Percentiles rank a stretch among this genome's conserved stretches.
phyloP scores from a whole-genome alignment of 768 basidiomycete species.

The Pleurotus tuber-regium region DNA sequence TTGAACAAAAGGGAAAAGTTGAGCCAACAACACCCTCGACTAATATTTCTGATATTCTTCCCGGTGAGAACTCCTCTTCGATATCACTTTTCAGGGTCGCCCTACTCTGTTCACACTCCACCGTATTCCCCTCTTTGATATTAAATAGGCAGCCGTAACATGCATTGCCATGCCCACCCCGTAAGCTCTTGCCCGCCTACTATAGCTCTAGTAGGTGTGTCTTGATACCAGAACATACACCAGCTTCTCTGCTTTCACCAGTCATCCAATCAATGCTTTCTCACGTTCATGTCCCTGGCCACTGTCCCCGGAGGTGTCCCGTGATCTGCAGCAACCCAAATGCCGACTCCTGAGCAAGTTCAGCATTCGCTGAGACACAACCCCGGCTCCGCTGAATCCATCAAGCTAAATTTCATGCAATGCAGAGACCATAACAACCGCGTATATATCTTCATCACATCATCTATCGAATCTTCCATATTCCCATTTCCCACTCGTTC shows the following conservation, averaged over 20 bases:
- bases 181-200: too few relatives aligned
- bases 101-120: not conserved
- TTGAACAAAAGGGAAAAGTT: not conserved
- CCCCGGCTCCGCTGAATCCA: too few relatives aligned
- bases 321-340: too few relatives aligned
- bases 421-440: not conserved
- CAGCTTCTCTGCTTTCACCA: too few relatives aligned
- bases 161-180: too few relatives aligned
- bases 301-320: too few relatives aligned
- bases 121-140: too few relatives aligned
- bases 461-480: constrained; percentile 1
- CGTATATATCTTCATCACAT: not conserved
- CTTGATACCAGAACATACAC: too few relatives aligned
- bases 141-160: not conserved
- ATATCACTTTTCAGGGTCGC: not conserved
- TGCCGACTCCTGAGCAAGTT: too few relatives aligned
- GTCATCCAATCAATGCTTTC: not conserved
- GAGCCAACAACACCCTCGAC: not conserved
- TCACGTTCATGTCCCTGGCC: not conserved
- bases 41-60: not conserved
- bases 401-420: not conserved
- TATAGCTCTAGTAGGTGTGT: not conserved
- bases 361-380: too few relatives aligned
- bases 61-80: not conserved
- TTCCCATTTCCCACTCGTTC: too few relatives aligned